Base-by-base conservation (phyloP, 352 stramenopile genomes). In the Phytophthora capsici region DNA sequence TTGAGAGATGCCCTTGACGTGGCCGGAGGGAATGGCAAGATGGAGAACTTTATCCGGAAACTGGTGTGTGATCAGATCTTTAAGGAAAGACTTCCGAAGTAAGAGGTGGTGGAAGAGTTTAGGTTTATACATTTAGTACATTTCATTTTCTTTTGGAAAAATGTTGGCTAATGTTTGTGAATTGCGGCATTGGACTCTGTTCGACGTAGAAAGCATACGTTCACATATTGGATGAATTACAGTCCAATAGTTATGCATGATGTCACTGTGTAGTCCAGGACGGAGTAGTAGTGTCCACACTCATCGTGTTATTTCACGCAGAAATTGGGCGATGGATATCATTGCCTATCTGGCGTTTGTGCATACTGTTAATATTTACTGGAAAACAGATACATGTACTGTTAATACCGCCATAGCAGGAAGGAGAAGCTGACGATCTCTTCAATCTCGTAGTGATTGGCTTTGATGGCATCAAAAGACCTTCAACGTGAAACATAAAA, bases 361-460 rank as follows among this genome's bases (percentile, higher is more conserved):
- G n/a, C n/a, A n/a, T n/a, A n/a, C n/a, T n/a, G n/a, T n/a, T n/a
- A n/a, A n/a, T n/a, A n/a, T n/a, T n/a, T n/a, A n/a, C n/a, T n/a
- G n/a, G n/a, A n/a, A n/a, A n/a, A n/a, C n/a, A n/a, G n/a, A n/a
- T n/a, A n/a, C n/a, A n/a, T n/a, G n/a, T n/a, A n/a, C 47, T 38
- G 37, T 32, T 32, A 8, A 10, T 9, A 32, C 8, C 28, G 8
- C 12, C 28, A 8, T 32, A 32, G 6, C 43, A 50, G 43, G 43
- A 58, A 49, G 6, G 8, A 14, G 44, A 45, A 50, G 17, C 25
- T 66, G 58, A 66, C 58, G 43, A 36, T 28, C 30, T 40, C 58
- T 44, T 61, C 49, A 54, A 66, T 4, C 23, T 66, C 30, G 13
- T 37, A 37, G n/a, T 32, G 41, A 66, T 66, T 66, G 58, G 58